Conservation (phyloP, 1,284 basidiomycete genomes). For the Fomitopsis palustris region DNA sequence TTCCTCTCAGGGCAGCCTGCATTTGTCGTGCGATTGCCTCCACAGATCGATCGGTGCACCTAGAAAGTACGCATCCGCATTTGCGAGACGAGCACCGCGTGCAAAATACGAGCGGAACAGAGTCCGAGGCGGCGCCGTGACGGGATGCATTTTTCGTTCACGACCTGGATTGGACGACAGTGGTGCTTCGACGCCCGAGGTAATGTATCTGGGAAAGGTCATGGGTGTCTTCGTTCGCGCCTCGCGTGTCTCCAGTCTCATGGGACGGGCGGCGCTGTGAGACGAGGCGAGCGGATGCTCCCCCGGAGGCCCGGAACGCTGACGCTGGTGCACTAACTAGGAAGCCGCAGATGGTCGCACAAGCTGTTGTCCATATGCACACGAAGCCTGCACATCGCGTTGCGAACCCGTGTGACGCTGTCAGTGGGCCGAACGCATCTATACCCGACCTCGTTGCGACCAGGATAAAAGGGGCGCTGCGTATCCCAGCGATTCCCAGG, state of each 20-base stretch:
- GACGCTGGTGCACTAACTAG: background rate
- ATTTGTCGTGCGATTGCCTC: background rate
- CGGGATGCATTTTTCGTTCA: background rate
- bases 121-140: background rate
- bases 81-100: background rate
- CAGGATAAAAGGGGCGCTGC: background rate
- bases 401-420: constrained; percentile 6
- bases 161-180: background rate
- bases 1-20: background rate
- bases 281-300: background rate
- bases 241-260: background rate
- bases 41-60: background rate
- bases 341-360: background rate
- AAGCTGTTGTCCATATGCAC: constrained; percentile 5
- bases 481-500: background rate
- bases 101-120: background rate
- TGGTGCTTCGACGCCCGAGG: background rate
- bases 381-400: constrained; percentile 1
- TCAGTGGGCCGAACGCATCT: background rate
- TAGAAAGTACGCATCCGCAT: background rate
- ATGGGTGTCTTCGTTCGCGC: background rate
- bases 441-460: background rate
- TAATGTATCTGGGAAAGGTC: background rate
- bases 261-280: constrained; percentile 2
- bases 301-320: constrained; percentile 2